Evolutionary conservation across 768 basidiomycete species (phyloP).

Genomic region (Russula emetica): DNA sequence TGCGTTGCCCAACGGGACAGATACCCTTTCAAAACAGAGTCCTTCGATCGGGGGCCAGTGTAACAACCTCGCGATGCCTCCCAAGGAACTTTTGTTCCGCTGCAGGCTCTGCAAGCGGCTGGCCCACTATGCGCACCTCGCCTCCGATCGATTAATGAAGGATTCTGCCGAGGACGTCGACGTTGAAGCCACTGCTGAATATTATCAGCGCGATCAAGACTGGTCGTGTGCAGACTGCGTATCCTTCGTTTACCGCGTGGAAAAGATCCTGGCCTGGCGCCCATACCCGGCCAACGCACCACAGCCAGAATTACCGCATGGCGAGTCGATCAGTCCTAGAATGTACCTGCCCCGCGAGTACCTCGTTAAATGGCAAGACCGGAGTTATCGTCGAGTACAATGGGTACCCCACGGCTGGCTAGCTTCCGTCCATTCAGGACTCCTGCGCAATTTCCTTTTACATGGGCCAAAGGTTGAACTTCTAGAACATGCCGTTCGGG

Average conservation of each 20-base stretch:
- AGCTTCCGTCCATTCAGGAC: constrained; percentile 55
- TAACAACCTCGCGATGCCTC: background rate
- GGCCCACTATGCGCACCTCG: constrained; percentile 74
- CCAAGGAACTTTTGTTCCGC: constrained; percentile 62
- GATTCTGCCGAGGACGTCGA: constrained; percentile 32
- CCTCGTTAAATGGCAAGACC: constrained; percentile 81
- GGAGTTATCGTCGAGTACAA: constrained; percentile 72
- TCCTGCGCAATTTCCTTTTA: constrained; percentile 72
- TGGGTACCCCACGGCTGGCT: constrained; percentile 97
- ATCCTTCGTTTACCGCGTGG: constrained; percentile 63
- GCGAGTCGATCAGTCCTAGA: constrained; percentile 50
- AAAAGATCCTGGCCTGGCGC: constrained; percentile 91
- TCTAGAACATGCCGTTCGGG: constrained; percentile 43
- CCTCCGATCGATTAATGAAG: constrained; percentile 39
- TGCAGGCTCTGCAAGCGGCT: constrained; percentile 80
- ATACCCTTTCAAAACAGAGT: background rate
- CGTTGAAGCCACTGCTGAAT: constrained; percentile 45
- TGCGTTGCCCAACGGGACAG: background rate
- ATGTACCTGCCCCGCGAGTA: constrained; percentile 78
- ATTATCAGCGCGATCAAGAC: constrained; percentile 51
- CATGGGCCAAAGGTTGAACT: constrained; percentile 67
- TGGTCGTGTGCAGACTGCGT: constrained; percentile 80
- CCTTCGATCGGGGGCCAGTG: background rate
- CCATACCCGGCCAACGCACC: constrained; percentile 65
- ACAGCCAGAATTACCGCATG: constrained; percentile 44